phyloP scores from a whole-genome alignment of 345 rosid genomes.

The Cardamine occulta region DNA sequence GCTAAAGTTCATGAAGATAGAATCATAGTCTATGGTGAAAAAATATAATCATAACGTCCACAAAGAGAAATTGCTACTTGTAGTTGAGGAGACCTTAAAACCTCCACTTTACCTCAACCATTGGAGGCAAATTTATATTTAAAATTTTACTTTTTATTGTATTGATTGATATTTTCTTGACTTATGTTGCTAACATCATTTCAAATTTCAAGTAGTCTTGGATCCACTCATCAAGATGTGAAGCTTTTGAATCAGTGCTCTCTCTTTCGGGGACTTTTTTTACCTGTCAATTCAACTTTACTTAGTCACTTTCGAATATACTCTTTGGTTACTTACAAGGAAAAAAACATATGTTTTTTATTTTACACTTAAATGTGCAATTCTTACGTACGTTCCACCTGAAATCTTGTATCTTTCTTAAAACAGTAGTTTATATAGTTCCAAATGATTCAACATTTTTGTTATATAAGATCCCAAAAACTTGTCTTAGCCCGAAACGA shows the following conservation, averaged over 20 bases:
- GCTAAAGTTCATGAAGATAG: slow-evolving; percentile 5
- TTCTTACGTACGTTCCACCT: not conserved
- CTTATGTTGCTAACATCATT: slow-evolving; percentile 27
- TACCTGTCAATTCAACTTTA: slow-evolving; percentile 24
- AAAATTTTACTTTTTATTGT: slow-evolving; percentile 6
- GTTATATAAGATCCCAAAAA: not conserved
- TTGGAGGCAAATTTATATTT: slow-evolving; percentile 25
- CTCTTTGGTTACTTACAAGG: not conserved
- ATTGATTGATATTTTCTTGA: not conserved
- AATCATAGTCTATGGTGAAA: slow-evolving; percentile 22
- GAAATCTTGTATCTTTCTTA: not conserved
- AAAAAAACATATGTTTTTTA: not conserved
- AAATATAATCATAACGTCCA: slow-evolving; percentile 28
- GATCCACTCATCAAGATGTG: slow-evolving; percentile 23
- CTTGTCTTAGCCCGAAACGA: not conserved
- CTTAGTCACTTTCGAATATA: slow-evolving; percentile 31
- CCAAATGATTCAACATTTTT: slow-evolving; percentile 8
- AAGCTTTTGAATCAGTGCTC: slow-evolving; percentile 29
- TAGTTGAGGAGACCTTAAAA: slow-evolving; percentile 23
- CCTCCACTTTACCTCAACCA: slow-evolving; percentile 26
- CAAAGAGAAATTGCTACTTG: slow-evolving; percentile 35
- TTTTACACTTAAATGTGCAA: not conserved
- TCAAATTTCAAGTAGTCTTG: not conserved
- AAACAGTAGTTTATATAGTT: not conserved
- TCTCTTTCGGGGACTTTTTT: slow-evolving; percentile 9